Evolutionary conservation across 495 filamentous ascomycete genomes (phyloP).

Genomic region (Terfezia boudieri): DNA sequence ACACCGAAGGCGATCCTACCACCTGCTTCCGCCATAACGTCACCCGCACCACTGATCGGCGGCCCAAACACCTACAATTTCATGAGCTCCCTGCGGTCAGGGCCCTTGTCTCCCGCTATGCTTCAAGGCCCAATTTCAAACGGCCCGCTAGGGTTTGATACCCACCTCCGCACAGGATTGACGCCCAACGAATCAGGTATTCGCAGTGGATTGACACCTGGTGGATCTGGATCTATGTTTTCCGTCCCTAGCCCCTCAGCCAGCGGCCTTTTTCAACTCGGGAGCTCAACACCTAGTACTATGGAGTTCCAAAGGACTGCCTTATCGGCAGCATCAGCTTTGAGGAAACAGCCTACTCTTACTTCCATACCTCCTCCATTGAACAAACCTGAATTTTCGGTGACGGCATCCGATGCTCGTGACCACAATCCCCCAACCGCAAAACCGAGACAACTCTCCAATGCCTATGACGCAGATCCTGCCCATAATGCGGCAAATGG

Average conservation of each 20-base stretch:
- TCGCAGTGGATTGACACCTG: constrained; percentile 77
- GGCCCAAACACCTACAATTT: constrained; percentile 51
- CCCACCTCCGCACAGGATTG: constrained; percentile 53
- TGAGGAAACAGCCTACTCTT: constrained; percentile 8
- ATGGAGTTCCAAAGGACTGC: constrained; percentile 91
- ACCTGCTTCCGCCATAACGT: constrained; percentile 75
- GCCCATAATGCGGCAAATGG: constrained; percentile 89
- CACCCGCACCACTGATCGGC: constrained; percentile 58
- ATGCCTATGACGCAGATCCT: constrained; percentile 14
- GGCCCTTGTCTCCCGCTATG: constrained; percentile 94
- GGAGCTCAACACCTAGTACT: constrained; percentile 57
- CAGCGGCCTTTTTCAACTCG: constrained; percentile 54
- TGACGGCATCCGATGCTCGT: neutral
- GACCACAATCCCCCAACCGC: constrained; percentile 19
- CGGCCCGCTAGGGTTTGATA: constrained; percentile 28
- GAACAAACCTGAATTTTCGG: constrained; percentile 15
- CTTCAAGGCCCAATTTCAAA: constrained; percentile 59
- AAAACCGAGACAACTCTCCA: constrained; percentile 10
- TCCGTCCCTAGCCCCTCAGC: constrained; percentile 72
- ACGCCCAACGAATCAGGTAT: constrained; percentile 95
- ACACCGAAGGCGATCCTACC: constrained; percentile 79
- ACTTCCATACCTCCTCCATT: constrained; percentile 2
- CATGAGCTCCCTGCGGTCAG: constrained; percentile 63
- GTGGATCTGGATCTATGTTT: constrained; percentile 95
- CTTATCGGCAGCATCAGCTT: constrained; percentile 34